These are phyloP conservation scores for Microdochium trichocladiopsis DNA, from an alignment of 2,329 filamentous ascomycete genomes.

Conservation along the genomic window DNA sequence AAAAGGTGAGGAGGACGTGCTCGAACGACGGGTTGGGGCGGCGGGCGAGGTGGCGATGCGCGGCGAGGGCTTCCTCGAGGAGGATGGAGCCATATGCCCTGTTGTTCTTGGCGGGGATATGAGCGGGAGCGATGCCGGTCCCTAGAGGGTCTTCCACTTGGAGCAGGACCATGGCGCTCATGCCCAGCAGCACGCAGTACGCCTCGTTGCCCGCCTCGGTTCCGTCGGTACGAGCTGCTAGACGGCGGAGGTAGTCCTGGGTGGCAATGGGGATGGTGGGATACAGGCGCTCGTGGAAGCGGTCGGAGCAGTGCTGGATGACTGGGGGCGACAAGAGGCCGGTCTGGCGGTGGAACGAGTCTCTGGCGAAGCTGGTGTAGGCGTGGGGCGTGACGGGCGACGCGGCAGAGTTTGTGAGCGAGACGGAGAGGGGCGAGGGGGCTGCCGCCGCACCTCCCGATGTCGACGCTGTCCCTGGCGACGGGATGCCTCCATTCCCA, in stretches of 20 bases:
- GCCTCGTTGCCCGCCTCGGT: conserved; percentile 23
- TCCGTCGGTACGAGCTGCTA: conserved; percentile 14
- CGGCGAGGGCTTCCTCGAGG: conserved; percentile 25
- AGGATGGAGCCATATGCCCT: conserved; percentile 28
- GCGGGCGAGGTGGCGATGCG: conserved; percentile 24
- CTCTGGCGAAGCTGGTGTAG: conserved; percentile 12
- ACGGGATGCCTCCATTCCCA: background rate
- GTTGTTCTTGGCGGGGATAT: conserved; percentile 25
- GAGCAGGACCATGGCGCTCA: conserved; percentile 32
- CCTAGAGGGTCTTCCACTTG: conserved; percentile 30
- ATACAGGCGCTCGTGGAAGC: conserved; percentile 30
- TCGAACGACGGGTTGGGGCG: conserved; percentile 28
- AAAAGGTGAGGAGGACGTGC: conserved; percentile 31
- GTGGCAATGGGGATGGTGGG: conserved; percentile 37
- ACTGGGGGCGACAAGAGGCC: conserved; percentile 25
- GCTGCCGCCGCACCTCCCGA: background rate
- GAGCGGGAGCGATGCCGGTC: conserved; percentile 18
- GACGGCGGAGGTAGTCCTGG: conserved; percentile 23
- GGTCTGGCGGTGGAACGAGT: conserved; percentile 19
- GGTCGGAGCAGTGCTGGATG: conserved; percentile 27
- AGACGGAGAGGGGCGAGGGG: conserved; percentile 1
- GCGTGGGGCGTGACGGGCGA: conserved; percentile 11
- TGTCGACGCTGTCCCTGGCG: background rate
- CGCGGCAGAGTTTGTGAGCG: background rate
- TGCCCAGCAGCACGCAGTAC: conserved; percentile 26